Conservation (phyloP, 78 protist genomes). For the Speleostelium caveatum region DNA sequence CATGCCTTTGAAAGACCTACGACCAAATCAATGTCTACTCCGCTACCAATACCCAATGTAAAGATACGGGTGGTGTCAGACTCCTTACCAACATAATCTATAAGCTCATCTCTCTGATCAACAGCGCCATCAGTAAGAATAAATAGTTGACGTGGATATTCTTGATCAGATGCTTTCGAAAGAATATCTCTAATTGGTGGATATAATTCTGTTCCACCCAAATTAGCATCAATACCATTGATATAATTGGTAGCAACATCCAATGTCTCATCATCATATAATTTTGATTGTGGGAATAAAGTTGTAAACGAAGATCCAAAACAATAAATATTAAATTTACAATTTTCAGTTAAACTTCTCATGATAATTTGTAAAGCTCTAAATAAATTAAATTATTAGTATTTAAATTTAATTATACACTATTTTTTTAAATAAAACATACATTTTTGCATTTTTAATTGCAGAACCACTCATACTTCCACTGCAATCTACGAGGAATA, state of each 20-base stretch:
- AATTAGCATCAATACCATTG: slow-evolving; percentile 25
- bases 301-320: slow-evolving; percentile 31
- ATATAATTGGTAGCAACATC: slow-evolving; percentile 22
- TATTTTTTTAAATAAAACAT: not conserved
- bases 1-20: slow-evolving; percentile 57
- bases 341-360: slow-evolving; percentile 49
- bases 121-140: slow-evolving; percentile 80
- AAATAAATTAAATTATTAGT: too few relatives aligned
- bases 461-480: slow-evolving; percentile 69
- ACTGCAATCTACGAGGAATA: slow-evolving; percentile 66
- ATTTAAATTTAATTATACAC: not conserved
- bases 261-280: slow-evolving; percentile 38
- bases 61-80: slow-evolving; percentile 65
- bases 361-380: slow-evolving; percentile 42
- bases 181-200: slow-evolving; percentile 60
- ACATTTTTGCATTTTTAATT: slow-evolving; percentile 42
- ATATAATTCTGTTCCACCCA: slow-evolving; percentile 65
- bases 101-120: slow-evolving; percentile 19
- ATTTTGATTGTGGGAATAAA: not conserved
- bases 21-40: slow-evolving; percentile 62
- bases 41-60: slow-evolving; percentile 73
- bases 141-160: slow-evolving; percentile 78
- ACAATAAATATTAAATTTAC: slow-evolving; percentile 61
- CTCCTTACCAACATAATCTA: slow-evolving; percentile 64
- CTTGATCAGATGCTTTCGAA: not conserved